Evolutionary conservation across 2,329 filamentous ascomycete species (phyloP).

Genomic region (Cytospora piceae): DNA sequence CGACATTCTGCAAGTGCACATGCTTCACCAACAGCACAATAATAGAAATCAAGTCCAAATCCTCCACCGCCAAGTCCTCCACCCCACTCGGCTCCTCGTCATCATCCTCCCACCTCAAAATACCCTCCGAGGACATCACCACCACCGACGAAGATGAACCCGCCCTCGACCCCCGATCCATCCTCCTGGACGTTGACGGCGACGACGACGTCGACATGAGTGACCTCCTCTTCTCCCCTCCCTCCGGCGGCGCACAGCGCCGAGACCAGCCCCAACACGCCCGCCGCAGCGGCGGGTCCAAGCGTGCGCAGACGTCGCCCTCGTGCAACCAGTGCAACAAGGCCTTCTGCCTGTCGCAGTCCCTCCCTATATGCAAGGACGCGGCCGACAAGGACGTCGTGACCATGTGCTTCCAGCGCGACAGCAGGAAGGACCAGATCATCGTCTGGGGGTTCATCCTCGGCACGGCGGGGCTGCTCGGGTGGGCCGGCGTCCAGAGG

Average conservation of each 20-base stretch:
- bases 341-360: slow-evolving; percentile 64
- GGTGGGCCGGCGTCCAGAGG: slow-evolving; percentile 60
- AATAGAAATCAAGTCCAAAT: slow-evolving; percentile 43
- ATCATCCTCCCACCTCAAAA: slow-evolving; percentile 37
- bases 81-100: slow-evolving; percentile 39
- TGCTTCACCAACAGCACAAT: slow-evolving; percentile 73
- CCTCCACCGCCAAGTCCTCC: slow-evolving; percentile 49
- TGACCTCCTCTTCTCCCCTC: slow-evolving; percentile 29
- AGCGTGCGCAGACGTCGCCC: slow-evolving; percentile 39
- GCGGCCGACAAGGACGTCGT: slow-evolving; percentile 65
- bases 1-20: slow-evolving; percentile 71
- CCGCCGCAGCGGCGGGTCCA: slow-evolving; percentile 16
- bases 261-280: slow-evolving; percentile 9
- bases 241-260: slow-evolving; percentile 21
- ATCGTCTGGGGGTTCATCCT: slow-evolving; percentile 68
- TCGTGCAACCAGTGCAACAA: slow-evolving; percentile 67
- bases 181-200: slow-evolving; percentile 32
- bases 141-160: slow-evolving; percentile 14
- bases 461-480: slow-evolving; percentile 60
- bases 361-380: slow-evolving; percentile 64
- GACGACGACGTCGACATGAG: slow-evolving; percentile 31
- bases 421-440: slow-evolving; percentile 68
- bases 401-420: slow-evolving; percentile 68
- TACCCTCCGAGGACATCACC: slow-evolving; percentile 23
- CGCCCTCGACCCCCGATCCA: slow-evolving; percentile 32